These are phyloP conservation scores for Petunia axillaris DNA, from an alignment of 257 asterid genomes.

Conservation along the genomic window DNA sequence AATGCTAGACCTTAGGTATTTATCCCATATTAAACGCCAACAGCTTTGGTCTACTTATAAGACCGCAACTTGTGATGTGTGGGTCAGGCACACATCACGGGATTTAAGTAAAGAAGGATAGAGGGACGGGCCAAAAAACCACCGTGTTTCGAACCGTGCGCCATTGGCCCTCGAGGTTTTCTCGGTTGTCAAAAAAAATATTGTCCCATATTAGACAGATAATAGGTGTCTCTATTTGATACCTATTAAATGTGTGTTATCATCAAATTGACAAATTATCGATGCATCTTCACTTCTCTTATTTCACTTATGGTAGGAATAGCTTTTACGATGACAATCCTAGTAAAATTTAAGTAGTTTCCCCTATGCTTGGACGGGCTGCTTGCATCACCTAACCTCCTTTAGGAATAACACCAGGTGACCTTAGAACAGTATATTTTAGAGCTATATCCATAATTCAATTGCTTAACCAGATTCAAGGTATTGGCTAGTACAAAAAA, in stretches of 20 bases:
- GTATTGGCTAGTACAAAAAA: slow-evolving; percentile 15
- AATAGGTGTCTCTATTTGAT: neutral
- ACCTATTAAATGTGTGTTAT: neutral
- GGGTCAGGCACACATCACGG: no score
- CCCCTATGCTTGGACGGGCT: neutral
- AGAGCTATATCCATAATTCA: slow-evolving; percentile 7
- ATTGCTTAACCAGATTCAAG: slow-evolving; percentile 18
- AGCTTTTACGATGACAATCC: neutral
- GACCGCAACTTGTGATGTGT: no score
- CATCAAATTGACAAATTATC: neutral
- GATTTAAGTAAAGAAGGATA: no score
- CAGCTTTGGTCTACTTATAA: no score
- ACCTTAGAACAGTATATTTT: slow-evolving; percentile 1
- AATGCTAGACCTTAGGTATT: neutral
- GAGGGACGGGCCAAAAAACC: no score
- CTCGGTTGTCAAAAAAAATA: no score
- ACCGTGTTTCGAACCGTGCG: no score
- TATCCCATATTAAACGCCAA: no score
- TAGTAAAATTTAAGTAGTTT: neutral
- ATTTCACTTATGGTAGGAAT: neutral
- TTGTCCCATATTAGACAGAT: neutral
- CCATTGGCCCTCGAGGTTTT: no score
- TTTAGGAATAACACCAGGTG: slow-evolving; percentile 12
- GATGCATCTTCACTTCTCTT: neutral
- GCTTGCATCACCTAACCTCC: slow-evolving; percentile 13